Conservation (phyloP, 2,329 filamentous ascomycete genomes). For the Trichoderma pleuroti region DNA sequence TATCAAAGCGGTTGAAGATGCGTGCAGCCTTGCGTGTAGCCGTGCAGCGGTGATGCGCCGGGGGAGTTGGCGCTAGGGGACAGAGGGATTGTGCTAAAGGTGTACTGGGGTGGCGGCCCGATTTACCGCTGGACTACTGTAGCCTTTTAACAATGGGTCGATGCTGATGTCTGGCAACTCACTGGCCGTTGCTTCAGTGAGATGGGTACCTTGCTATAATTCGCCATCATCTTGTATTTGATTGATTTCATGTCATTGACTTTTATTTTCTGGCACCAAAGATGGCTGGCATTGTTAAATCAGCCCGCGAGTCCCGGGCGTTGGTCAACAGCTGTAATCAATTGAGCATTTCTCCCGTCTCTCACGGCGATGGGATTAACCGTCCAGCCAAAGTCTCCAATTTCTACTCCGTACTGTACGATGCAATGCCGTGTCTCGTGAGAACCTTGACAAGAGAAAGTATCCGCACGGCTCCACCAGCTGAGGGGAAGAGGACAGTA, state of each 20-base stretch:
- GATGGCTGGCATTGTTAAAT: background rate
- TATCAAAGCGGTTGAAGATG: background rate
- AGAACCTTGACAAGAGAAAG: background rate
- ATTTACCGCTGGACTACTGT: background rate
- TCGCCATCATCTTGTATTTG: background rate
- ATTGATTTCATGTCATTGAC: background rate
- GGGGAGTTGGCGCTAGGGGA: background rate
- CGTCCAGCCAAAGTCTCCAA: background rate
- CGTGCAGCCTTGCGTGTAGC: slow-evolving; percentile 14
- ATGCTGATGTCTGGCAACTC: background rate
- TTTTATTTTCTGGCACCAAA: background rate
- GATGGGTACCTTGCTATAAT: too few relatives aligned
- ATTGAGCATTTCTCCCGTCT: background rate
- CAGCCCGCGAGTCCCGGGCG: background rate
- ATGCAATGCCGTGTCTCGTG: background rate
- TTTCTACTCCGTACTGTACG: background rate
- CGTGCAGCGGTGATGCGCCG: slow-evolving; percentile 12
- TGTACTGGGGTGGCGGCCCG: background rate
- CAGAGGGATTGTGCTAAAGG: background rate
- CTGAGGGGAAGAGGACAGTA: background rate
- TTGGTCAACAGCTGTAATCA: background rate
- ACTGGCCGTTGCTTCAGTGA: too few relatives aligned
- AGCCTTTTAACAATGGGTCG: background rate
- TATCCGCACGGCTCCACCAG: background rate
- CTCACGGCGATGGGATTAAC: background rate